Evolutionary conservation across 2,329 filamentous ascomycete genomes (phyloP).

Genomic region (Monosporascus sp.): DNA sequence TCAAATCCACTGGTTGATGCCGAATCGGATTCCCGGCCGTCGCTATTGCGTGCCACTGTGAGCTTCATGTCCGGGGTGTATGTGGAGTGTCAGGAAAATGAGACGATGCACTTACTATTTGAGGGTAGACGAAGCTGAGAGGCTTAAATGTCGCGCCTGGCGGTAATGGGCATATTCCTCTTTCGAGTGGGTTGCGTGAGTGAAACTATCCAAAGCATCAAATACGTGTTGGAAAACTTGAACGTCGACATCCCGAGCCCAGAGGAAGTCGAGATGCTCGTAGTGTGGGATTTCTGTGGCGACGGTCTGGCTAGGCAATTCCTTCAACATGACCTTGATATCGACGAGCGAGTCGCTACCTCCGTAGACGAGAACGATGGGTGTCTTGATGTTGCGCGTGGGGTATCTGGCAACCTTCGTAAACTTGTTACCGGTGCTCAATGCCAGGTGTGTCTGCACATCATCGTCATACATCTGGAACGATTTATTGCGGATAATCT

Average conservation of each 20-base stretch:
- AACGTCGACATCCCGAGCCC: constrained; percentile 78
- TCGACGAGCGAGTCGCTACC: constrained; percentile 92
- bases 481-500: constrained; percentile 91
- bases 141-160: constrained; percentile 43
- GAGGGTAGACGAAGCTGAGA: constrained; percentile 31
- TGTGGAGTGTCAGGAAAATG: neutral
- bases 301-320: constrained; percentile 77
- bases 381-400: constrained; percentile 93
- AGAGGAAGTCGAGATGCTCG: constrained; percentile 94
- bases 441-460: constrained; percentile 67
- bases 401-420: constrained; percentile 96
- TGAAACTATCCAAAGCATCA: constrained; percentile 73
- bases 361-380: constrained; percentile 88
- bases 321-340: constrained; percentile 85
- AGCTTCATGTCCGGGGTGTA: constrained; percentile 2
- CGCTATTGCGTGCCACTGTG: constrained; percentile 18
- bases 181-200: constrained; percentile 48
- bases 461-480: constrained; percentile 99
- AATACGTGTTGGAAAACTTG: constrained; percentile 91
- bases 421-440: constrained; percentile 71
- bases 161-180: constrained; percentile 57
- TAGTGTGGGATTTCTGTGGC: constrained; percentile 87
- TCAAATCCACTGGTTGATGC: constrained; percentile 18
- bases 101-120: constrained; percentile 23
- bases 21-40: constrained; percentile 23